Evolutionary conservation across 306 rosid species (phyloP), one percentile per base, ranked within the genome.

Genomic region (Quercus ilex): DNA sequence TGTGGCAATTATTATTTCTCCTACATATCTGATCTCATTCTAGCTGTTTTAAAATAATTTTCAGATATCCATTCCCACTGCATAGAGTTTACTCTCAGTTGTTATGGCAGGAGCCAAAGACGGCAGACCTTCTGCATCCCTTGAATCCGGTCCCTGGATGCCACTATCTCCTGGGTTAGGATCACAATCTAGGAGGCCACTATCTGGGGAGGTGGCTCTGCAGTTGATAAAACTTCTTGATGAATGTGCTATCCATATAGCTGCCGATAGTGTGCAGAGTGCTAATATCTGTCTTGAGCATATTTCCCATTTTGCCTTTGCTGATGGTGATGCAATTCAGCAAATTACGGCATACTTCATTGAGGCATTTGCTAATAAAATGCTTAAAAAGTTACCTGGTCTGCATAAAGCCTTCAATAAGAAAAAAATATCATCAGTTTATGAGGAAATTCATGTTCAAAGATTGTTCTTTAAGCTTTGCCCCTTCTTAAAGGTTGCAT

Each of bases 401-500:
- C 85, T 91, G 2, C 83, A 89, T 18, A 91, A 81, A 76, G 88
- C 99, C 68, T 84, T 95, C 55, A 87, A 87, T 63, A 81, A 92
- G 3, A 85, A 97, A 0, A 92, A 87, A 77, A 51, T 85, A 64
- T 79, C 85, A 26, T 82, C 89, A 5, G 75, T 89, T 49, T 60
- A 89, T 0, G 94, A 92, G 33, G 93, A 90, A 38, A 83, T 83
- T 73, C 74, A 82, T 15, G 89, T 87, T 56, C 86, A 86, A 46
- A 89, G 92, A 59, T 80, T 78, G 64, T 94, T 94, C 91, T 92
- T 87, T 57, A 91, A 92, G 6, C 75, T 91, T 3, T 92, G 89
- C 80, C 97, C 97, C 5, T 94, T 94, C 82, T 31, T 92, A 53
- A 92, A 92, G 85, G 90, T 91, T 63, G 86, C 97, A 1, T 88